Conservation (phyloP, 805 yeast genomes). For the Candida suzukii region DNA sequence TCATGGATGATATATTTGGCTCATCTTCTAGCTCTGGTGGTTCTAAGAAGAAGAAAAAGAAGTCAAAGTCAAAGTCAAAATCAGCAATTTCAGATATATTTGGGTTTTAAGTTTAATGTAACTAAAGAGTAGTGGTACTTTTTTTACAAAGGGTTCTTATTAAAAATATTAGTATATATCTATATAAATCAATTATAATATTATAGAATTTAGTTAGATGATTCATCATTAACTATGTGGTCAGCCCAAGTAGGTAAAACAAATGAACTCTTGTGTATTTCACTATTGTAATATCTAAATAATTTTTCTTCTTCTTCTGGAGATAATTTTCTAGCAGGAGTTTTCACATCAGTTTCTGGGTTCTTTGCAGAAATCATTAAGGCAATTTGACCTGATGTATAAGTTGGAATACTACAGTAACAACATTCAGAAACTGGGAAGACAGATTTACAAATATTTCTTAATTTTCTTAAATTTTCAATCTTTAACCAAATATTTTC, state of each 20-base stretch:
- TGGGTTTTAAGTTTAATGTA: constrained; percentile 39
- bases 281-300: constrained; percentile 59
- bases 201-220: background rate
- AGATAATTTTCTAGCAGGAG: constrained; percentile 43
- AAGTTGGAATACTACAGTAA: constrained; percentile 80
- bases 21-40: background rate
- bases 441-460: constrained; percentile 42
- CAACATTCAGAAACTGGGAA: constrained; percentile 59
- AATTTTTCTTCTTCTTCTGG: constrained; percentile 38
- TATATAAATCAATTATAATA: background rate
- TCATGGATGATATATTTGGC: constrained; percentile 3
- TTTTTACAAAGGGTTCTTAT: no score
- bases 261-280: constrained; percentile 66
- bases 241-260: constrained; percentile 77
- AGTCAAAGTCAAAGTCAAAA: constrained; percentile 39
- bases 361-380: constrained; percentile 66
- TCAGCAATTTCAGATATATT: constrained; percentile 72
- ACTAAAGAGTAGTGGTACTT: no score
- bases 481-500: constrained; percentile 76
- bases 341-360: constrained; percentile 32
- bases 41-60: constrained; percentile 19
- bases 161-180: background rate
- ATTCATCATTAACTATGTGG: constrained; percentile 12
- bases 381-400: constrained; percentile 86
- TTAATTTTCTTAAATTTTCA: constrained; percentile 39